Percentiles rank a stretch among this genome's conserved stretches.
phyloP scores from a whole-genome alignment of 73 alveolate genomes.

The Breviolum minutum region DNA sequence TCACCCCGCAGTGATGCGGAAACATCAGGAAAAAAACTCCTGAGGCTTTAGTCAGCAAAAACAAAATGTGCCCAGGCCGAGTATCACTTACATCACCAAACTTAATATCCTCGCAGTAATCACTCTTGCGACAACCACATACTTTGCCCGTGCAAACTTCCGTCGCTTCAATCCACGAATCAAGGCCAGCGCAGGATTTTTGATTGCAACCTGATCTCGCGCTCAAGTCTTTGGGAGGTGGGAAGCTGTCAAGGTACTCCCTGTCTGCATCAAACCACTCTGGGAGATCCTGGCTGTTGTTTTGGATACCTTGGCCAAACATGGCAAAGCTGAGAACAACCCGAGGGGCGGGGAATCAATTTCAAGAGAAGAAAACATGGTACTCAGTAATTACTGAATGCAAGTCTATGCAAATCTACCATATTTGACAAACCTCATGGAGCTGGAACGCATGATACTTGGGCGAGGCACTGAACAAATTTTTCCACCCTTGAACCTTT shows the following conservation, averaged over 20 bases:
- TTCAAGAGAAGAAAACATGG: too few relatives aligned
- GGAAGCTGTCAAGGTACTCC: constrained; percentile 18
- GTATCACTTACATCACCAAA: not conserved
- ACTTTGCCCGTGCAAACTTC: not conserved
- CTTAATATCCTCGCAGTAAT: constrained; percentile 5
- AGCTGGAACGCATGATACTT: too few relatives aligned
- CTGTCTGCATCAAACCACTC: constrained; percentile 11
- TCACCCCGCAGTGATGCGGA: too few relatives aligned
- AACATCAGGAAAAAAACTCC: too few relatives aligned
- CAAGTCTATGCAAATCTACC: too few relatives aligned
- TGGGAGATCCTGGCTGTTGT: constrained; percentile 14
- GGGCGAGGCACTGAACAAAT: not conserved
- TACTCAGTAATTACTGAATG: too few relatives aligned
- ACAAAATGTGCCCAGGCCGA: not conserved
- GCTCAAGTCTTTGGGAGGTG: not conserved
- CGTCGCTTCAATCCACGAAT: not conserved
- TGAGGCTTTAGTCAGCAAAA: not conserved
- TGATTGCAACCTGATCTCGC: not conserved
- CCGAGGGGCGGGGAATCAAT: too few relatives aligned
- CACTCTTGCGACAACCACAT: constrained; percentile 67
- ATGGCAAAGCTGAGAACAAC: not conserved
- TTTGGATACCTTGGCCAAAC: constrained; percentile 11
- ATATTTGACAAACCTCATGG: too few relatives aligned
- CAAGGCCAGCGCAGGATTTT: not conserved
- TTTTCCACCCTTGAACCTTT: constrained; percentile 40